These are phyloP conservation scores for Knoxdaviesia capensis DNA, from an alignment of 2,329 filamentous ascomycete genomes.

Conservation along the genomic window DNA sequence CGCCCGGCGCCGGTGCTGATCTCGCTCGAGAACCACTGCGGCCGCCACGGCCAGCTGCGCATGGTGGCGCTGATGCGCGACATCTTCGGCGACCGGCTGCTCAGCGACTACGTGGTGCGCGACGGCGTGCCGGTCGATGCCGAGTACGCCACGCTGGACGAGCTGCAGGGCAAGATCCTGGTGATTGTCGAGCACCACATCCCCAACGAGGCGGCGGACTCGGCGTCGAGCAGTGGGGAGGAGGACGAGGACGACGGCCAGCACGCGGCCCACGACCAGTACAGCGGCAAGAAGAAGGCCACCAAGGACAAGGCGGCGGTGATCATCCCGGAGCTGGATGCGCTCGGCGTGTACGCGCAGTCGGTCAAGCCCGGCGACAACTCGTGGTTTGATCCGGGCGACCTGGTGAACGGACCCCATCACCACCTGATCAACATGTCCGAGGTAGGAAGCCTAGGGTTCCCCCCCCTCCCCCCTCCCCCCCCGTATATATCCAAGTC, in stretches of 20 bases:
- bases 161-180: slow-evolving; percentile 41
- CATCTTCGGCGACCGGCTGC: slow-evolving; percentile 36
- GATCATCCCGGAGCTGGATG: slow-evolving; percentile 45
- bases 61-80: slow-evolving; percentile 46
- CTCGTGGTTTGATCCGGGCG: slow-evolving; percentile 37
- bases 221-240: slow-evolving; percentile 14
- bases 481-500: too few relatives aligned
- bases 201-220: slow-evolving; percentile 24
- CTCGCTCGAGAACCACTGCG: slow-evolving; percentile 50
- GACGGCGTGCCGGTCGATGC: slow-evolving; percentile 35
- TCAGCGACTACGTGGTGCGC: slow-evolving; percentile 34
- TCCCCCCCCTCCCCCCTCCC: too few relatives aligned
- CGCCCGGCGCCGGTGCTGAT: slow-evolving; percentile 37
- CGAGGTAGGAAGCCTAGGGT: slow-evolving; percentile 14
- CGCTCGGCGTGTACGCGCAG: slow-evolving; percentile 48
- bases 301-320: slow-evolving; percentile 21
- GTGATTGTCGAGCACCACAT: slow-evolving; percentile 51
- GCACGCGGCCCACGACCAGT: slow-evolving; percentile 25
- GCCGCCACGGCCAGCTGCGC: slow-evolving; percentile 33
- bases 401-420: slow-evolving; percentile 34
- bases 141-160: slow-evolving; percentile 34
- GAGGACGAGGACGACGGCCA: slow-evolving; percentile 23
- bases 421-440: slow-evolving; percentile 52
- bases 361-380: slow-evolving; percentile 47
- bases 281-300: slow-evolving; percentile 29